These are phyloP conservation scores for Hanseniaspora mollemarum DNA, from an alignment of 805 yeast genomes.

Conservation along the genomic window DNA sequence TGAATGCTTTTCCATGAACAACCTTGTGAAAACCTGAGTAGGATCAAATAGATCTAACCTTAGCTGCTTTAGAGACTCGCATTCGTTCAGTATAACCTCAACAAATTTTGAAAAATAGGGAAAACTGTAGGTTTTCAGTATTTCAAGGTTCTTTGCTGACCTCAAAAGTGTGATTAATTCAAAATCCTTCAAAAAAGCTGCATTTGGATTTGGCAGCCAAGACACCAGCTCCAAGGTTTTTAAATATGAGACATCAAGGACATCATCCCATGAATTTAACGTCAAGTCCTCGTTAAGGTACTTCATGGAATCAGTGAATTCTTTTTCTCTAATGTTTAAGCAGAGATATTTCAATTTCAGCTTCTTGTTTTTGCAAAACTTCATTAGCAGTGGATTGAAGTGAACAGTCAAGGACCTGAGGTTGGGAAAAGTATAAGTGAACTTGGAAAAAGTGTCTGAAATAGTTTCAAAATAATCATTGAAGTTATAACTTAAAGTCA, in stretches of 20 bases:
- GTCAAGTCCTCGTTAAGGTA: too few species aligned
- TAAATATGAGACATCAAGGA: background rate
- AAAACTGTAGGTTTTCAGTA: conserved; percentile 5
- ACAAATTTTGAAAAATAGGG: conserved; percentile 9
- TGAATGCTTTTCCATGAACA: conserved; percentile 3
- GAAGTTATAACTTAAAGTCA: background rate
- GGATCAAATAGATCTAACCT: conserved; percentile 11
- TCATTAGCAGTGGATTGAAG: conserved; percentile 11
- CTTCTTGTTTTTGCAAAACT: background rate
- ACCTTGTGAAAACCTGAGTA: background rate
- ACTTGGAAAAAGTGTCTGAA: background rate
- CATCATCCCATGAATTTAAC: background rate
- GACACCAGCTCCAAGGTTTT: conserved; percentile 7
- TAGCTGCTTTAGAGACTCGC: background rate
- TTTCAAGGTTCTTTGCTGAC: background rate
- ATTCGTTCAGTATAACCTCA: background rate
- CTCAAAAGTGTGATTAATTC: background rate
- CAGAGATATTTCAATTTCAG: conserved; percentile 2
- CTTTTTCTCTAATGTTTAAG: conserved; percentile 6
- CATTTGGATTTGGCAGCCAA: conserved; percentile 1
- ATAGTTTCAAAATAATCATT: background rate
- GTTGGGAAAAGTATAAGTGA: background rate
- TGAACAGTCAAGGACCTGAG: conserved; percentile 10
- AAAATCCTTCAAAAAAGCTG: background rate
- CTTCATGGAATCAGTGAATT: background rate